Conservation (phyloP, 306 rosid genomes). For the Sicyos edulis region DNA sequence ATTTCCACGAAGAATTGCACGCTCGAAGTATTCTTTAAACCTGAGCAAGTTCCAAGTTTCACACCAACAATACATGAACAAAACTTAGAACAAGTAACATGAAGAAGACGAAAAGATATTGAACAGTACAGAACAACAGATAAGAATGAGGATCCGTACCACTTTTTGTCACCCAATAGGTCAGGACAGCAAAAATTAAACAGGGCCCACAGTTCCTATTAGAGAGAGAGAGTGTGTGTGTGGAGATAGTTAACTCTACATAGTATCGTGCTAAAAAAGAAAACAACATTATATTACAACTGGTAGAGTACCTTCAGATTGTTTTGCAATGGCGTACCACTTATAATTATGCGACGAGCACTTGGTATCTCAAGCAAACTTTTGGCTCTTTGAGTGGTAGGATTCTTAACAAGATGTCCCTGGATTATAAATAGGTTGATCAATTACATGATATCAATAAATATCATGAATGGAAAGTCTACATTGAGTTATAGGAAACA, state of each 20-base stretch:
- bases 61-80: conserved; percentile 21
- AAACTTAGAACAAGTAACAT: conserved; percentile 19
- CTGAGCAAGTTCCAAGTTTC: conserved; percentile 38
- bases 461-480: background rate
- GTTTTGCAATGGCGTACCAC: conserved; percentile 92
- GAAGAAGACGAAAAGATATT: conserved; percentile 19
- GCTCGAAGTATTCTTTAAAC: conserved; percentile 68
- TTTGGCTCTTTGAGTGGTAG: conserved; percentile 93
- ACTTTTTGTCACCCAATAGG: conserved; percentile 71
- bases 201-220: conserved; percentile 90
- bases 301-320: conserved; percentile 62
- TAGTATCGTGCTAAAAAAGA: background rate
- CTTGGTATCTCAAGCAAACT: conserved; percentile 87
- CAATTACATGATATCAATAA: conserved; percentile 11
- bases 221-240: conserved; percentile 8
- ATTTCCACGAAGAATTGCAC: conserved; percentile 75
- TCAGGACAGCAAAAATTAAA: conserved; percentile 89
- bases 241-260: background rate
- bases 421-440: conserved; percentile 28
- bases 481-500: background rate
- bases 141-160: conserved; percentile 32
- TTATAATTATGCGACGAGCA: conserved; percentile 71
- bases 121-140: background rate
- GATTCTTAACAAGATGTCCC: conserved; percentile 97
- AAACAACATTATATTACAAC: conserved; percentile 1